Percentiles rank a stretch among this genome's conserved stretches.
Conservation (phyloP, 2,329 filamentous ascomycete genomes). For the Cryphonectria radicalis region DNA sequence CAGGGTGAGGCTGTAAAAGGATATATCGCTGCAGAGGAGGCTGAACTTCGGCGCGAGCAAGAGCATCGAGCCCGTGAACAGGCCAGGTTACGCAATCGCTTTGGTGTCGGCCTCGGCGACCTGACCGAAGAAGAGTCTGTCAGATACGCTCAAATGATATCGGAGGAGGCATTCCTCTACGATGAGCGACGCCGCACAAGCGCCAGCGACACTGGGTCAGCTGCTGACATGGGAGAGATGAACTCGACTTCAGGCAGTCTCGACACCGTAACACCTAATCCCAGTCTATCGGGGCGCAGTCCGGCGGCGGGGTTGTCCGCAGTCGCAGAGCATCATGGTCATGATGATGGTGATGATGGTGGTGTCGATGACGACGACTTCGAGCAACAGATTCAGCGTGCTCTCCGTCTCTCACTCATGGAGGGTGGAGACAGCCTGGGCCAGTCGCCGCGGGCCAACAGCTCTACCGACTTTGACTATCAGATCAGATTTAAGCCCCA, state of each 20-base stretch:
- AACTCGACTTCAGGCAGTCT: slow-evolving; percentile 47
- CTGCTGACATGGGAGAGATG: slow-evolving; percentile 52
- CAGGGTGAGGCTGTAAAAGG: slow-evolving; percentile 73
- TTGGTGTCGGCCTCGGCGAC: slow-evolving; percentile 77
- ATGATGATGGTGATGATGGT: slow-evolving; percentile 41
- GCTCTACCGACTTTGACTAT: slow-evolving; percentile 55
- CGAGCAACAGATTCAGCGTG: slow-evolving; percentile 65
- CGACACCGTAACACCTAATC: slow-evolving; percentile 60
- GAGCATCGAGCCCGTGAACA: slow-evolving; percentile 68
- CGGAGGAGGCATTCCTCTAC: slow-evolving; percentile 60
- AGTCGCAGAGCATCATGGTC: slow-evolving; percentile 35
- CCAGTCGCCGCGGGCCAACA: slow-evolving; percentile 50
- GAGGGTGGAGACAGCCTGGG: slow-evolving; percentile 56
- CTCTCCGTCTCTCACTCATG: slow-evolving; percentile 64
- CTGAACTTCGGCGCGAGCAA: slow-evolving; percentile 77
- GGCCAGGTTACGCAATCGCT: slow-evolving; percentile 74
- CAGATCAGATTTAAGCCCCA: slow-evolving; percentile 54
- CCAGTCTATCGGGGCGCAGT: slow-evolving; percentile 51
- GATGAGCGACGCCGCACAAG: slow-evolving; percentile 61
- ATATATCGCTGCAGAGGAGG: slow-evolving; percentile 85
- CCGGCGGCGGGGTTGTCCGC: slow-evolving; percentile 33
- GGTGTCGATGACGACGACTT: slow-evolving; percentile 56
- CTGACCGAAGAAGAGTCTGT: slow-evolving; percentile 69
- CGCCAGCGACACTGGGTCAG: slow-evolving; percentile 54
- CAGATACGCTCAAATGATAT: slow-evolving; percentile 68